Percentiles rank a stretch among this genome's conserved stretches.
Evolutionary conservation across 306 rosid species (phyloP).

Genomic region (Citrullus mucosospermus): DNA sequence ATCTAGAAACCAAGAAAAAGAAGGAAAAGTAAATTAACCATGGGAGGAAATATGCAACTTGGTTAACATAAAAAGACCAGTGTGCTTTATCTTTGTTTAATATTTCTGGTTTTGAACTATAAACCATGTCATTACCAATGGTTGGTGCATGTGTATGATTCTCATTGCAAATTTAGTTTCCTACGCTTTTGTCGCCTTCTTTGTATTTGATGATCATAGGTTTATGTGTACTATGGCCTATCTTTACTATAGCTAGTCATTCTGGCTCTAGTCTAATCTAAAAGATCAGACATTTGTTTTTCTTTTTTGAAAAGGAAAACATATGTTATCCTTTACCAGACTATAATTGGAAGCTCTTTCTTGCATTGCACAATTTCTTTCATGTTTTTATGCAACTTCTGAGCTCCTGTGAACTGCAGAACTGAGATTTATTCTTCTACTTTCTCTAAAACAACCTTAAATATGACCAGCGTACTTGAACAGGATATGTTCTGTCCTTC

Average conservation of each 20-base stretch:
- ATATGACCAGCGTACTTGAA: background rate
- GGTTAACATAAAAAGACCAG: background rate
- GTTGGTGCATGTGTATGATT: background rate
- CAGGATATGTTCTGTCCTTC: background rate
- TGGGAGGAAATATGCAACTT: background rate
- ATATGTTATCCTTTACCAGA: background rate
- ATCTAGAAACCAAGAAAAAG: too few species aligned
- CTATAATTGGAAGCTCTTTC: background rate
- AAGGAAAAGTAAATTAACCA: background rate
- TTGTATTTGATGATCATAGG: background rate
- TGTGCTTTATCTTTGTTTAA: background rate
- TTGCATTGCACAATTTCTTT: background rate
- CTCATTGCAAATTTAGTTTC: background rate
- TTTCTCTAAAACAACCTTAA: background rate
- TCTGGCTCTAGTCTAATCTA: background rate
- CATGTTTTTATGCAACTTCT: background rate
- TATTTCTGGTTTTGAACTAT: background rate
- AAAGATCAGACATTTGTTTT: background rate
- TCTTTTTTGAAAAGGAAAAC: background rate
- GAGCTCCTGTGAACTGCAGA: background rate
- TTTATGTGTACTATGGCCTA: background rate
- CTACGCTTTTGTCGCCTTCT: background rate
- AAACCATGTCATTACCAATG: background rate
- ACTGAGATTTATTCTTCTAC: background rate
- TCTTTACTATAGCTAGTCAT: background rate